Evolutionary conservation across 352 stramenopile species (phyloP).

Genomic region (Globisporangium emineosum): DNA sequence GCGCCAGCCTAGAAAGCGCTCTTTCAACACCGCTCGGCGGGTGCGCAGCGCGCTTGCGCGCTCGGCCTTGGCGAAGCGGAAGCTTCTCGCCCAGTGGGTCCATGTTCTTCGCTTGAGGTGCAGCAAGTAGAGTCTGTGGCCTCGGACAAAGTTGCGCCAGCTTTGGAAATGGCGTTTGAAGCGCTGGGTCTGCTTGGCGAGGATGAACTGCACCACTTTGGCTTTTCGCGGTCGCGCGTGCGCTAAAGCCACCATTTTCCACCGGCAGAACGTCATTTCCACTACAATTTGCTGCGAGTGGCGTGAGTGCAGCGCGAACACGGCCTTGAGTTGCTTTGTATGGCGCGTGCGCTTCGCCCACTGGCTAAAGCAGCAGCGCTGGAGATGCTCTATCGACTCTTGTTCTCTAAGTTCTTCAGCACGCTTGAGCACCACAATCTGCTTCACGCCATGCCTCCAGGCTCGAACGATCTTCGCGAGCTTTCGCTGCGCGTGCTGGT

Average conservation of each 20-base stretch:
- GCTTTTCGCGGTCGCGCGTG: constrained; percentile 30
- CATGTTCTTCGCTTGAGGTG: constrained; percentile 32
- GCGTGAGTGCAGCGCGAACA: constrained; percentile 24
- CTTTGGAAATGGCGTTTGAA: constrained; percentile 18
- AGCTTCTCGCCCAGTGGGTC: constrained; percentile 30
- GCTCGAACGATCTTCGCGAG: constrained; percentile 25
- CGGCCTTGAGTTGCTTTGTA: constrained; percentile 10
- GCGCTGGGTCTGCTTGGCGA: constrained; percentile 3
- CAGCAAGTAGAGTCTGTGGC: constrained; percentile 19
- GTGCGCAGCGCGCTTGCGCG: constrained; percentile 21
- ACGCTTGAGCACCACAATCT: neutral
- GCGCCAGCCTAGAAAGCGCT: constrained; percentile 44
- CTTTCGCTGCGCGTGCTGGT: constrained; percentile 25
- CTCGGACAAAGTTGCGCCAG: constrained; percentile 30
- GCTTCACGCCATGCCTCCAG: constrained; percentile 33
- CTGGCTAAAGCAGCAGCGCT: constrained; percentile 11
- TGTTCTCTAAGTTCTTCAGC: neutral
- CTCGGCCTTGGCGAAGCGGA: constrained; percentile 18
- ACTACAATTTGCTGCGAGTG: constrained; percentile 17
- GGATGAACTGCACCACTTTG: constrained; percentile 14
- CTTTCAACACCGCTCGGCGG: constrained; percentile 23
- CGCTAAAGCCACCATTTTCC: constrained; percentile 46
- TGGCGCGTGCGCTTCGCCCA: constrained; percentile 9
- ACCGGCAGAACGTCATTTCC: constrained; percentile 37
- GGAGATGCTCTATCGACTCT: neutral